These are phyloP conservation scores for Fraxinus excelsior DNA, from an alignment of 257 asterid species.

Conservation along the genomic window DNA sequence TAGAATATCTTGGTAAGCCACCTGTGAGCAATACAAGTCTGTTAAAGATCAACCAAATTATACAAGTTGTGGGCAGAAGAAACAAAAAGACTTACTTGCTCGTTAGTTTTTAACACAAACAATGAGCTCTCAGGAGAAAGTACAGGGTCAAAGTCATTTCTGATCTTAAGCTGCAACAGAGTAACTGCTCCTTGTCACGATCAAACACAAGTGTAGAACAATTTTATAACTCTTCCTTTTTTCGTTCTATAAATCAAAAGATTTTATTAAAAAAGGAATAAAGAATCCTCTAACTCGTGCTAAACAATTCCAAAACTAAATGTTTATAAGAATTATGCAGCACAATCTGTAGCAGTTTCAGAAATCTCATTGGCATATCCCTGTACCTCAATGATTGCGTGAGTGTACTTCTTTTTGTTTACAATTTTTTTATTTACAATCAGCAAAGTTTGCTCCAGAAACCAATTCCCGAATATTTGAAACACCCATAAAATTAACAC, in stretches of 20 bases:
- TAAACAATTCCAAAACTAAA: conserved; percentile 4
- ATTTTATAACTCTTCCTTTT: background rate
- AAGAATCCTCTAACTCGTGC: background rate
- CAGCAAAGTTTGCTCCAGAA: background rate
- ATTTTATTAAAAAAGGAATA: conserved; percentile 11
- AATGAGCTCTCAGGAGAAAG: conserved; percentile 98
- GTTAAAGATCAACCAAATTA: conserved; percentile 23
- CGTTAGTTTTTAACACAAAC: conserved; percentile 90
- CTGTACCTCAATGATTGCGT: background rate
- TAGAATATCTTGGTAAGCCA: conserved; percentile 86
- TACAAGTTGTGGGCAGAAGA: conserved; percentile 25
- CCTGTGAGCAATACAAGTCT: conserved; percentile 49
- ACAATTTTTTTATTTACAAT: background rate
- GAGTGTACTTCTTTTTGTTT: background rate
- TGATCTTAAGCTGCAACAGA: conserved; percentile 85
- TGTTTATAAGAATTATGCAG: conserved; percentile 3
- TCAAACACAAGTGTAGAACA: conserved; percentile 13
- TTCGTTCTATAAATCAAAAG: background rate
- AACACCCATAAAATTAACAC: conserved; percentile 8
- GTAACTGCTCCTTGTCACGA: conserved; percentile 28
- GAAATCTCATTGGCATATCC: conserved; percentile 6
- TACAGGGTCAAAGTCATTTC: conserved; percentile 98
- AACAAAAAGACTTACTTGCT: conserved; percentile 56
- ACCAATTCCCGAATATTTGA: background rate
- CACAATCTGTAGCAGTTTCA: background rate